phyloP scores from a whole-genome alignment of 164 flowering plant genomes.

The Kalanchoe fedtschenkoi region DNA sequence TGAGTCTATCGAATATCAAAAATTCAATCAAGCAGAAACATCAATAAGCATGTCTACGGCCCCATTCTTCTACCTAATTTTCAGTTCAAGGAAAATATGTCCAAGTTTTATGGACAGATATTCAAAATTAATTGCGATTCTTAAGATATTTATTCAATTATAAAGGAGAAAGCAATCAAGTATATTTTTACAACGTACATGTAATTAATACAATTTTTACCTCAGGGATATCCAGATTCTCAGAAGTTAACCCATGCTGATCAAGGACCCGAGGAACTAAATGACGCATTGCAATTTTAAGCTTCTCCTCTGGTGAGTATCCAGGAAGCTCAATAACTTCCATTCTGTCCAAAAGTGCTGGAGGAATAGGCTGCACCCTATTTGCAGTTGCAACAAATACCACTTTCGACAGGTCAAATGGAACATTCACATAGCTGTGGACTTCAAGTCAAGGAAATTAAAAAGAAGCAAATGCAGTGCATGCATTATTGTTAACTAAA shows the following conservation, averaged over 20 bases:
- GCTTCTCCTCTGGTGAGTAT: conserved; percentile 94
- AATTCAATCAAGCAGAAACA: too few relatives aligned
- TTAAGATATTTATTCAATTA: too few relatives aligned
- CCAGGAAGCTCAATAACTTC: conserved; percentile 99
- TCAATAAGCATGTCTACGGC: too few relatives aligned
- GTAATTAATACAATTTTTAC: conserved; percentile 23
- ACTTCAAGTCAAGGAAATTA: conserved; percentile 40
- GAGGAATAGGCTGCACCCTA: conserved; percentile 88
- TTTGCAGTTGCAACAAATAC: conserved; percentile 97
- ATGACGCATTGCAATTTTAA: conserved; percentile 79
- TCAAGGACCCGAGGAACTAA: conserved; percentile 92
- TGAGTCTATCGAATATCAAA: too few relatives aligned
- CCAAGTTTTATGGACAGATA: too few relatives aligned
- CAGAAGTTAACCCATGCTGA: conserved; percentile 85
- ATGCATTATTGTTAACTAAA: too few relatives aligned
- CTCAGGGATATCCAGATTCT: conserved; percentile 83
- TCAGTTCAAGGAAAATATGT: too few relatives aligned
- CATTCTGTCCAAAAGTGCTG: conserved; percentile 91
- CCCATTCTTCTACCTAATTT: too few relatives aligned
- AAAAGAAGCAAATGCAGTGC: neutral
- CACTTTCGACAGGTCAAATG: conserved; percentile 94
- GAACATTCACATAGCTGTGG: conserved; percentile 90
- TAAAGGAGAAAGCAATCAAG: too few relatives aligned
- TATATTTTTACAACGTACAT: too few relatives aligned
- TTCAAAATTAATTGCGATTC: too few relatives aligned